These are phyloP conservation scores for Mucor plumbeus DNA, from an alignment of 371 early-diverging fungal genomes.

Conservation along the genomic window DNA sequence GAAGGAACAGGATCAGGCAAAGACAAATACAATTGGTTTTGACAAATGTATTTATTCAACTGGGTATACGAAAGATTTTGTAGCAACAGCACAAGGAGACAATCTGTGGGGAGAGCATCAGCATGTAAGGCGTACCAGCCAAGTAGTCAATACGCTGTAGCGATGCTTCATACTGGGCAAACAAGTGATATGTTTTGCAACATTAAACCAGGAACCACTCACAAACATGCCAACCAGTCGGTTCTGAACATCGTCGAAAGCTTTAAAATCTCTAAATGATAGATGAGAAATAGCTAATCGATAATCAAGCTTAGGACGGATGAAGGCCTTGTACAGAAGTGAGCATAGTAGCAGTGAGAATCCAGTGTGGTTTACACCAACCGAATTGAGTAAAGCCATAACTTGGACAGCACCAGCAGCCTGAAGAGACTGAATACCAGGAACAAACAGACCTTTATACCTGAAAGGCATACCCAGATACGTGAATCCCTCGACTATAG, in stretches of 20 bases:
- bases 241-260: background rate
- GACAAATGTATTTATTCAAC: background rate
- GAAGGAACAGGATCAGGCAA: background rate
- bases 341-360: conserved; percentile 5
- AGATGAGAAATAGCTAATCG: background rate
- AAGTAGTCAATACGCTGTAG: background rate
- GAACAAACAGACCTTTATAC: no score
- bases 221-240: background rate
- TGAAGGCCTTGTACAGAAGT: conserved; percentile 10
- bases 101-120: background rate
- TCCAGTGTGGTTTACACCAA: background rate
- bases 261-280: background rate
- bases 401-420: no score
- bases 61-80: background rate
- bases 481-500: background rate
- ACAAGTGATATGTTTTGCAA: conserved; percentile 13
- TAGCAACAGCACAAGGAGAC: background rate
- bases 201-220: conserved; percentile 6
- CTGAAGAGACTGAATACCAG: no score
- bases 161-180: conserved; percentile 11
- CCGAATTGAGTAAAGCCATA: background rate
- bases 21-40: background rate
- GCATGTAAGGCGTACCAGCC: background rate
- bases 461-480: no score
- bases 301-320: conserved; percentile 8